Percentiles rank a stretch among this genome's conserved stretches.
Conservation (phyloP, 176 grass and related monocot genomes). For the Musa schizocarpa region DNA sequence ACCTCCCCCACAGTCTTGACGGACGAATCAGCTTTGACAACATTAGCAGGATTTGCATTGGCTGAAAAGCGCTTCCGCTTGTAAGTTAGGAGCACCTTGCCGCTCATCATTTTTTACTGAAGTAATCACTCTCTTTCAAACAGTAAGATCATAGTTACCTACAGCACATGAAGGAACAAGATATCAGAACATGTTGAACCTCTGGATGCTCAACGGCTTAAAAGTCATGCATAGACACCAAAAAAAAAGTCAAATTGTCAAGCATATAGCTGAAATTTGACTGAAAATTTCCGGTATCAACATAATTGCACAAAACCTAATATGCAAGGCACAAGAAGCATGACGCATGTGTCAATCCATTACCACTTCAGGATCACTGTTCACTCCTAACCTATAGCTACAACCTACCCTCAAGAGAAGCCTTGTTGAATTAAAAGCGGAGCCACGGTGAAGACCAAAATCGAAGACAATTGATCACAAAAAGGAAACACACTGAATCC, state of each 20-base stretch:
- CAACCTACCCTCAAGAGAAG: neutral
- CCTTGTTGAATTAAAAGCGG: neutral
- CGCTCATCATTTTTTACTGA: neutral
- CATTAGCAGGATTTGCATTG: neutral
- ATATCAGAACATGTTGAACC: neutral
- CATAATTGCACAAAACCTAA: neutral
- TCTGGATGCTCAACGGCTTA: neutral
- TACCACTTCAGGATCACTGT: neutral
- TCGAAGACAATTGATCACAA: neutral
- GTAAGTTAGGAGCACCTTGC: neutral
- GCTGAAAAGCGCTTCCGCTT: neutral
- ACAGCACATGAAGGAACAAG: neutral
- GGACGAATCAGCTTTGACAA: neutral
- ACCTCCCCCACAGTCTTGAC: neutral
- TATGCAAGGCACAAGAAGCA: neutral
- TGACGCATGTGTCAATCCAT: neutral
- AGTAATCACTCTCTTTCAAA: neutral
- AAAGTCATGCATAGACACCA: neutral
- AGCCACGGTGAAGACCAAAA: neutral
- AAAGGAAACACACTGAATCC: neutral
- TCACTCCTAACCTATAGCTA: neutral
- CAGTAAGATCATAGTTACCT: neutral
- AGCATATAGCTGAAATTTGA: neutral
- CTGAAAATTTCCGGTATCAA: neutral
- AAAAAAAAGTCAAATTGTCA: neutral